Percentiles rank a stretch among this genome's conserved stretches.
Evolutionary conservation across 371 early-diverging fungal genomes (phyloP).

Genomic region (Rhizomucor pusillus): DNA sequence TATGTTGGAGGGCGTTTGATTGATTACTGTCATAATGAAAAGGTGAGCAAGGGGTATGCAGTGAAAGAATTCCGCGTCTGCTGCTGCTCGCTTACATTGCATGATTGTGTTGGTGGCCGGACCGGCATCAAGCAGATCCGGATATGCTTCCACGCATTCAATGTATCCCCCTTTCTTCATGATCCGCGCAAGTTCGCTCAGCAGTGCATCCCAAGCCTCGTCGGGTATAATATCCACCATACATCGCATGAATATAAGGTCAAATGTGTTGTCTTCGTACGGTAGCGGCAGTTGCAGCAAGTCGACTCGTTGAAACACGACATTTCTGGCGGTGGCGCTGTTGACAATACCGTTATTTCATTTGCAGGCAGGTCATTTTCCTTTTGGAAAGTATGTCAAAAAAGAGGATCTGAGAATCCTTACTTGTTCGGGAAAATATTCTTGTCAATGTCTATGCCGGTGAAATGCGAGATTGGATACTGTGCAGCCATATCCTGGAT

Average conservation of each 20-base stretch:
- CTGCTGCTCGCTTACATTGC: slow-evolving; percentile 18
- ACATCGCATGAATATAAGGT: slow-evolving; percentile 41
- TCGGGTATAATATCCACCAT: slow-evolving; percentile 41
- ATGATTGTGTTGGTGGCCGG: slow-evolving; percentile 37
- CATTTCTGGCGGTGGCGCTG: slow-evolving; percentile 23
- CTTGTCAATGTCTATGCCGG: slow-evolving; percentile 42
- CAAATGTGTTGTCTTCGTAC: slow-evolving; percentile 38
- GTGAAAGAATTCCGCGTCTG: no score
- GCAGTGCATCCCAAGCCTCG: slow-evolving; percentile 33
- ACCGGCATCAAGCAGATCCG: slow-evolving; percentile 40
- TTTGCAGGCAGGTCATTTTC: not conserved
- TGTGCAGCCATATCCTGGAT: slow-evolving; percentile 38
- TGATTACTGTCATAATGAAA: not conserved
- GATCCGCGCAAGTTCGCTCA: slow-evolving; percentile 34
- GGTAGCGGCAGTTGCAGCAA: slow-evolving; percentile 37
- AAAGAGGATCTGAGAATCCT: slow-evolving; percentile 1
- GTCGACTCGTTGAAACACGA: slow-evolving; percentile 34
- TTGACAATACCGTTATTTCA: not conserved
- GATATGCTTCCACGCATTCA: slow-evolving; percentile 45
- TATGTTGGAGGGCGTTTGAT: not conserved
- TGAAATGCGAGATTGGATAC: slow-evolving; percentile 41
- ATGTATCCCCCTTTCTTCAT: slow-evolving; percentile 49
- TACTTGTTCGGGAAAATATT: slow-evolving; percentile 34
- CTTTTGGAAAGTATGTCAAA: not conserved
- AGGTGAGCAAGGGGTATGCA: no score